Evolutionary conservation across 345 rosid species (phyloP).

Genomic region (Gossypium bickii): DNA sequence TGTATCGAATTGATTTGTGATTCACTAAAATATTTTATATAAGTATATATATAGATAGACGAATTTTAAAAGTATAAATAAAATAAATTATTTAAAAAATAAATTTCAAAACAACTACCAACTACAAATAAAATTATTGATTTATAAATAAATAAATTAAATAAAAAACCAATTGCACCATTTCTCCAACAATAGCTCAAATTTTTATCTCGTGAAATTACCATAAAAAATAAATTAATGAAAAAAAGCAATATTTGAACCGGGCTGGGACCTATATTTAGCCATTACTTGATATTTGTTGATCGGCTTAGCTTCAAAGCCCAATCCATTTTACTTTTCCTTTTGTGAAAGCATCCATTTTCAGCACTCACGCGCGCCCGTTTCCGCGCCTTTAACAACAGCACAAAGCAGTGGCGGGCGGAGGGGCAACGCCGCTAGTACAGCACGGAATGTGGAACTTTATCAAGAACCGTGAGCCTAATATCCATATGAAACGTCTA

Average conservation of each 20-base stretch:
- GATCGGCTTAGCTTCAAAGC: background rate
- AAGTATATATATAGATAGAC: too few relatives aligned
- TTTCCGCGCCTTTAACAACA: background rate
- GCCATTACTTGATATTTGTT: background rate
- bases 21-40: too few relatives aligned
- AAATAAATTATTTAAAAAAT: too few relatives aligned
- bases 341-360: background rate
- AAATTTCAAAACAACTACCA: too few relatives aligned
- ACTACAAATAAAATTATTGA: too few relatives aligned
- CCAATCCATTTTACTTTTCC: background rate
- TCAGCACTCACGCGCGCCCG: background rate
- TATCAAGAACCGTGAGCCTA: constrained; percentile 24
- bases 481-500: constrained; percentile 9
- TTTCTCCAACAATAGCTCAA: too few relatives aligned
- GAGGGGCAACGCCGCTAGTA: background rate
- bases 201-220: too few relatives aligned
- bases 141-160: too few relatives aligned
- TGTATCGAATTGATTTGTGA: too few relatives aligned
- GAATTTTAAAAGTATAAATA: too few relatives aligned
- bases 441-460: constrained; percentile 36
- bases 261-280: background rate
- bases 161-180: too few relatives aligned
- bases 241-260: background rate
- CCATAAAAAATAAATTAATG: too few relatives aligned
- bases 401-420: background rate